Evolutionary conservation across 164 flowering plant genomes (phyloP).

Genomic region (Aristolochia fimbriata): DNA sequence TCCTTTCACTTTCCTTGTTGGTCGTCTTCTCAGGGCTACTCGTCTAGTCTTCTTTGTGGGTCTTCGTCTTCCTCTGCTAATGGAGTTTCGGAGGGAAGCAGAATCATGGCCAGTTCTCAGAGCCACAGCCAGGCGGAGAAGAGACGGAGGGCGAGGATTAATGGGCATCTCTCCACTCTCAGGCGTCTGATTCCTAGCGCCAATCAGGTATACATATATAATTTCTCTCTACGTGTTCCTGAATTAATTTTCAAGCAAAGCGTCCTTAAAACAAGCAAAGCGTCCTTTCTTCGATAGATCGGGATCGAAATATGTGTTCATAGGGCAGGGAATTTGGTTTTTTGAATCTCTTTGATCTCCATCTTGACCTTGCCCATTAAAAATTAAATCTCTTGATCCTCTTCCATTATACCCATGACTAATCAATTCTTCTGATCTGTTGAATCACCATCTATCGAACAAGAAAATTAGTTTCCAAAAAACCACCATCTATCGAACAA

Average conservation of each 20-base stretch:
- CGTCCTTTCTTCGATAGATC: background rate
- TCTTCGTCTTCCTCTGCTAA: constrained; percentile 16
- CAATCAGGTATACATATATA: constrained; percentile 38
- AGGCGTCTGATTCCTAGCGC: constrained; percentile 55
- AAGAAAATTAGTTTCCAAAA: no score
- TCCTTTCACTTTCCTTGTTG: constrained; percentile 14
- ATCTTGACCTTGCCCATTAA: no score
- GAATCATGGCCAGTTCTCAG: constrained; percentile 45
- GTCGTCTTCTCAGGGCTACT: constrained; percentile 15
- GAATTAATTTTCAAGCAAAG: background rate
- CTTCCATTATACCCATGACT: no score
- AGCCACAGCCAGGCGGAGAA: constrained; percentile 85
- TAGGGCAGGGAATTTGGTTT: no score
- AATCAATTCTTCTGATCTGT: no score
- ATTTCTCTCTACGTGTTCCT: background rate
- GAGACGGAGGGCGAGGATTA: constrained; percentile 69
- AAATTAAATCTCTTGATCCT: no score
- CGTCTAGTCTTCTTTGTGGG: constrained; percentile 12
- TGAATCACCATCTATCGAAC: no score
- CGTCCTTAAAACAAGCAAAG: no score
- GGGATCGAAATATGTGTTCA: background rate
- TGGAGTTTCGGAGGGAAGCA: constrained; percentile 25
- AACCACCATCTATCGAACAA: no score
- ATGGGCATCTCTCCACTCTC: constrained; percentile 62
- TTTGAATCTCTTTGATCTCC: no score